These are phyloP conservation scores for Picochlorum sp. DNA, from an alignment of 139 green algal species.

Conservation along the genomic window DNA sequence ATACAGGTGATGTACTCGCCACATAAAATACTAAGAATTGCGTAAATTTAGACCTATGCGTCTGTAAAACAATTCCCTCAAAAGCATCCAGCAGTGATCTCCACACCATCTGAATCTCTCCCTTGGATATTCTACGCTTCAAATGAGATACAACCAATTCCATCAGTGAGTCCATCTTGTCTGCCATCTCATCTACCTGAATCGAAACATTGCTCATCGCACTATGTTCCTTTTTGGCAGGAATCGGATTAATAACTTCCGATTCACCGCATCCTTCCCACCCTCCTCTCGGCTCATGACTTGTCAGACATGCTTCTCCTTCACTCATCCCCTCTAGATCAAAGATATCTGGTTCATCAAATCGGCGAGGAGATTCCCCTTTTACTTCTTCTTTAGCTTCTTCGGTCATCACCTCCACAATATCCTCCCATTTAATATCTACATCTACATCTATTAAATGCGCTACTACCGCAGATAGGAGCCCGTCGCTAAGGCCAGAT, in stretches of 20 bases:
- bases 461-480: constrained; percentile 58
- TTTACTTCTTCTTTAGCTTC: constrained; percentile 49
- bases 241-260: not conserved
- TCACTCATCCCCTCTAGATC: constrained; percentile 70
- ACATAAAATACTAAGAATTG: constrained; percentile 80
- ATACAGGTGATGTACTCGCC: constrained; percentile 26
- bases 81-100: constrained; percentile 57
- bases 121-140: constrained; percentile 20
- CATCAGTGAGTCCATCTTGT: constrained; percentile 88
- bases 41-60: constrained; percentile 84
- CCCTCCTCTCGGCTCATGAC: constrained; percentile 28
- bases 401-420: constrained; percentile 51
- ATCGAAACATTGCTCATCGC: not conserved
- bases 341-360: constrained; percentile 67
- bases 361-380: constrained; percentile 18
- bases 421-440: constrained; percentile 85
- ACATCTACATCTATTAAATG: constrained; percentile 69
- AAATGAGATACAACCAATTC: constrained; percentile 70
- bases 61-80: constrained; percentile 64
- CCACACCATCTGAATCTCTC: constrained; percentile 48
- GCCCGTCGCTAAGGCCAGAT: constrained; percentile 39
- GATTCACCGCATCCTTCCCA: constrained; percentile 43
- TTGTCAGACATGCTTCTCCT: constrained; percentile 28
- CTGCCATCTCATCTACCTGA: constrained; percentile 43
- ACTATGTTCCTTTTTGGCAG: not conserved